Conservation (phyloP, 345 rosid species). For the Eucalyptus cloeziana region DNA sequence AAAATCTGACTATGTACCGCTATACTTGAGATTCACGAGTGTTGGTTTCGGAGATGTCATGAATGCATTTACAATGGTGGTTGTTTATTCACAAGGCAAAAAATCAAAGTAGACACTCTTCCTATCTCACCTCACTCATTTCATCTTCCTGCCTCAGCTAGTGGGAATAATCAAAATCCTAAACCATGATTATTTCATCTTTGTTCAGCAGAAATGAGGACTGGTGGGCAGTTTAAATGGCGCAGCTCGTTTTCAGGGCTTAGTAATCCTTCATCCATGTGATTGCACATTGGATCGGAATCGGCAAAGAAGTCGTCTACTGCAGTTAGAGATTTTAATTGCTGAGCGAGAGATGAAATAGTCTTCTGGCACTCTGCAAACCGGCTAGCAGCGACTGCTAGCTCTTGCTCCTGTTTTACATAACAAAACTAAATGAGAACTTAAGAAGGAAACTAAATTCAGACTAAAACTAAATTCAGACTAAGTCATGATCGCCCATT, state of each 20-base stretch:
- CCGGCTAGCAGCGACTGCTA: constrained; percentile 53
- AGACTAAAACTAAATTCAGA: background rate
- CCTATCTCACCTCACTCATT: background rate
- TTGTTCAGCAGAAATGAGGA: background rate
- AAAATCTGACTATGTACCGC: background rate
- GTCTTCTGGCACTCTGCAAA: constrained; percentile 87
- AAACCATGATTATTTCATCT: background rate
- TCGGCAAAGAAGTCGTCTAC: constrained; percentile 46
- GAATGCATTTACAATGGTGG: background rate
- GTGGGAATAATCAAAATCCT: background rate
- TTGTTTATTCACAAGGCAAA: background rate
- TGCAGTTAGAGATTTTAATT: constrained; percentile 50
- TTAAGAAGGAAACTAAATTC: background rate
- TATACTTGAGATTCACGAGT: background rate
- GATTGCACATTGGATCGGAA: constrained; percentile 8
- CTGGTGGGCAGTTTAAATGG: background rate
- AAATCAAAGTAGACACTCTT: background rate
- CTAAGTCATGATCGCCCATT: background rate
- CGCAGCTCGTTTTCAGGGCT: background rate
- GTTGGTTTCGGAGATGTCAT: background rate
- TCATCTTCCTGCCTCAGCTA: background rate
- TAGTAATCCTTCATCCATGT: background rate
- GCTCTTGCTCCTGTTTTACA: constrained; percentile 51
- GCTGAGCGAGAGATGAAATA: constrained; percentile 55
- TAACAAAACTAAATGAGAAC: background rate